Conservation (phyloP, 2,329 filamentous ascomycete genomes). For the Hypoxylon sp. region DNA sequence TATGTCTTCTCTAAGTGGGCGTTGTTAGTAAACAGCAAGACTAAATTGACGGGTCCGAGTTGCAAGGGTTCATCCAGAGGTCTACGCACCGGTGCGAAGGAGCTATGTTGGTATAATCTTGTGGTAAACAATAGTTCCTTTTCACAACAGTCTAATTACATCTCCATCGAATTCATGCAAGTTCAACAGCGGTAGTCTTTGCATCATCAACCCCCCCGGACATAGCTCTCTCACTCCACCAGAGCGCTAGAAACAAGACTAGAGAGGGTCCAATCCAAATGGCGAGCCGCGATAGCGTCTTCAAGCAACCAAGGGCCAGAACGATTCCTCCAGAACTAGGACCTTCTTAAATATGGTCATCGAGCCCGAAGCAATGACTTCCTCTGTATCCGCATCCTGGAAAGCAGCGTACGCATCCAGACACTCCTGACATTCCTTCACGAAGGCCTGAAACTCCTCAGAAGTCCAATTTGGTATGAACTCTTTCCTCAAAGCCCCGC, state of each 20-base stretch:
- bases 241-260: too few relatives aligned
- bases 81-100: too few relatives aligned
- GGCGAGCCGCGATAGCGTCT: not conserved
- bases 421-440: slow-evolving; percentile 56
- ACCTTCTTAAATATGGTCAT: slow-evolving; percentile 65
- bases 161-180: slow-evolving; percentile 4
- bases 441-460: slow-evolving; percentile 69
- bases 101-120: too few relatives aligned
- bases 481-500: slow-evolving; percentile 73
- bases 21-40: too few relatives aligned
- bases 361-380: slow-evolving; percentile 57
- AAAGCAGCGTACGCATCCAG: slow-evolving; percentile 51
- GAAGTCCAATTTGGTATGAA: slow-evolving; percentile 80
- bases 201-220: not conserved
- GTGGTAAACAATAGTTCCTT: not conserved
- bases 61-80: too few relatives aligned
- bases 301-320: slow-evolving; percentile 54
- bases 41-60: too few relatives aligned
- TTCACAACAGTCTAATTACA: not conserved
- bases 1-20: too few relatives aligned
- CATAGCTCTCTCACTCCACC: not conserved
- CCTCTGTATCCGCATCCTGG: slow-evolving; percentile 51
- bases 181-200: not conserved
- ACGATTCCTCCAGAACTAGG: slow-evolving; percentile 69
- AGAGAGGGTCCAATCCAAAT: not conserved